Evolutionary conservation across 2,329 filamentous ascomycete species (phyloP).

Genomic region (Nemania abortiva): DNA sequence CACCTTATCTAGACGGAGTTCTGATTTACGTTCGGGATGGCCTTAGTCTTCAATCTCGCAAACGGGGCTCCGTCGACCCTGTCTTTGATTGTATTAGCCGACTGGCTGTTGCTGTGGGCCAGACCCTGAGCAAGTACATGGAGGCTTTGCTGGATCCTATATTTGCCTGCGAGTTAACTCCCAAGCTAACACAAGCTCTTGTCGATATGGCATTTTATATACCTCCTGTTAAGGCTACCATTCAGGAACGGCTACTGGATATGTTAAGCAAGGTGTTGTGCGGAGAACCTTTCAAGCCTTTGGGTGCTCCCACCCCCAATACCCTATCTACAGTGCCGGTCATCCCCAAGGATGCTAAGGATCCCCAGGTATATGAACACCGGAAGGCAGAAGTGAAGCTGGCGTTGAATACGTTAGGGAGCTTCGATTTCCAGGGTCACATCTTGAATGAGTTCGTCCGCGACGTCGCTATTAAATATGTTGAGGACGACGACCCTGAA

Average conservation of each 20-base stretch:
- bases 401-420: conserved; percentile 94
- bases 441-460: conserved; percentile 98
- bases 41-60: conserved; percentile 80
- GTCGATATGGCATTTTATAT: conserved; percentile 99
- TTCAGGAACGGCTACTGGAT: conserved; percentile 93
- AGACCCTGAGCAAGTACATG: conserved; percentile 98
- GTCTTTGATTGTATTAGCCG: conserved; percentile 99
- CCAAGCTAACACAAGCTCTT: conserved; percentile 92
- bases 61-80: conserved; percentile 75
- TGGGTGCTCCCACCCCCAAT: conserved; percentile 88
- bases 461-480: conserved; percentile 97
- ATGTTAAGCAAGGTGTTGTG: conserved; percentile 95
- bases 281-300: conserved; percentile 88
- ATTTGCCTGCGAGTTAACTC: conserved; percentile 94
- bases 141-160: conserved; percentile 94
- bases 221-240: conserved; percentile 89
- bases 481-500: conserved; percentile 93
- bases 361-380: conserved; percentile 82
- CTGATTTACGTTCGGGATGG: conserved; percentile 94
- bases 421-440: conserved; percentile 93
- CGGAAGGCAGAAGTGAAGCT: conserved; percentile 90
- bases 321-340: conserved; percentile 84
- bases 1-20: conserved; percentile 93
- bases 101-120: conserved; percentile 92
- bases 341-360: conserved; percentile 87